Base-by-base conservation (phyloP, 2,329 filamentous ascomycete species). In the Fusarium burgessii region DNA sequence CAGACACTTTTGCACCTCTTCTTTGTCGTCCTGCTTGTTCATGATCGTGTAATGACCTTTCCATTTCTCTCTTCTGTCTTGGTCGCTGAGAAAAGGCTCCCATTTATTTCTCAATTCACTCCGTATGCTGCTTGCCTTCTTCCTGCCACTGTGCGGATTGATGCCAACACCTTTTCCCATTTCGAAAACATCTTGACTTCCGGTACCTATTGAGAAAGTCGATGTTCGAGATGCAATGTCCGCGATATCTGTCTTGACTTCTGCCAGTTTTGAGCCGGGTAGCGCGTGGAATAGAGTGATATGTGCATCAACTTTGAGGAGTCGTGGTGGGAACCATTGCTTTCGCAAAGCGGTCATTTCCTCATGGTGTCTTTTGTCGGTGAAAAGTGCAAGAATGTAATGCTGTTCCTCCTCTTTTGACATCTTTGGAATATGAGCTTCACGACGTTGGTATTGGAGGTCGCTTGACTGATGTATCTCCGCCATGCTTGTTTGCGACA, bases 11-110 rank as follows among this genome's bases (percentile, higher is more conserved):
- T 20, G 23, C 14, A 70, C 43, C 43, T 51, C 71, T 20, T 58
- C 51, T n/a, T 62, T 55, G n/a, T 72, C 47, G 42, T 64, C 47
- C 38, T 72, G 66, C 33, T 72, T 72, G 20, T 72, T 73, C 70
- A 73, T 72, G 9, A 72, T 13, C 0, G 70, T 72, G 15, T 72
- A 72, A 7, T 72, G 70, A 2, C 70, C 70, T n/a, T 43, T 49
- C 70, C 70, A 72, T 8, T 58, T 73, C 27, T 68, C 46, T 4
- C 49, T 29, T 3, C 27, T 50, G 9, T 72, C 66, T 13, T 72
- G 70, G 2, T 62, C 43, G 42, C 70, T 73, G 0, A 72, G 42
- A 29, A 72, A 72, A 9, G 35, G 18, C 17, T 41, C 50, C 70
- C 70, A 72, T 20, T 46, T 56, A 12, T 46, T 15, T 35, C 70